Conservation (phyloP, 441 rosid genomes). For the Syzygium malaccense region DNA sequence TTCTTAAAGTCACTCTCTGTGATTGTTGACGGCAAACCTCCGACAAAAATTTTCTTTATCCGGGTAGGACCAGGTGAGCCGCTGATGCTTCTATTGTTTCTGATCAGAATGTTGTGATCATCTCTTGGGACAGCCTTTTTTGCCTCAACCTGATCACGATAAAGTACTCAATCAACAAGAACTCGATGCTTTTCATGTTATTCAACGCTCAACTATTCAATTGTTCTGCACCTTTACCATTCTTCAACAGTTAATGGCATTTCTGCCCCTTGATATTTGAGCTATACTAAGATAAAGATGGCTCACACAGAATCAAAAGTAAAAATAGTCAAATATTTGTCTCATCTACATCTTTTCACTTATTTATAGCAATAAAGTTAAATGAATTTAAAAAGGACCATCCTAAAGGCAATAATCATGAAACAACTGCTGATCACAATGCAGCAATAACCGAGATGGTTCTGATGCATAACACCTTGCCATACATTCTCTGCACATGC, state of each 20-base stretch:
- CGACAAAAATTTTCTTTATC: conserved; percentile 60
- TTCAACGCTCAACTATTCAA: not conserved
- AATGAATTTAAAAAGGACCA: not conserved
- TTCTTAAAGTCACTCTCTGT: conserved; percentile 56
- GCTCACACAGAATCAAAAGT: not conserved
- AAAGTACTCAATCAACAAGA: conserved; percentile 3
- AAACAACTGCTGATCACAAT: not conserved
- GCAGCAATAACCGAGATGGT: not conserved
- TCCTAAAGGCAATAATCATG: not conserved
- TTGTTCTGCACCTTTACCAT: not conserved
- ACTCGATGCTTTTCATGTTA: not conserved
- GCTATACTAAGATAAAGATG: not conserved
- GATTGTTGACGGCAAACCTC: conserved; percentile 61
- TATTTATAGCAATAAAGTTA: not conserved
- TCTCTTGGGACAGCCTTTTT: conserved; percentile 80
- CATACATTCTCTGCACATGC: not conserved
- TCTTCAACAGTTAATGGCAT: not conserved
- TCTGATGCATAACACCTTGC: not conserved
- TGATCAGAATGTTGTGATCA: conserved; percentile 43
- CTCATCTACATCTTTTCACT: not conserved
- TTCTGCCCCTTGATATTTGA: not conserved
- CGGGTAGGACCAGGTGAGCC: conserved; percentile 45
- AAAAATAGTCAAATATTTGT: not conserved
- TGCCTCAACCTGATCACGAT: conserved; percentile 58
- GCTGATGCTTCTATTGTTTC: conserved; percentile 33